These are phyloP conservation scores for Cymodocea nodosa DNA, from an alignment of 116 monocot genomes.

Conservation along the genomic window DNA sequence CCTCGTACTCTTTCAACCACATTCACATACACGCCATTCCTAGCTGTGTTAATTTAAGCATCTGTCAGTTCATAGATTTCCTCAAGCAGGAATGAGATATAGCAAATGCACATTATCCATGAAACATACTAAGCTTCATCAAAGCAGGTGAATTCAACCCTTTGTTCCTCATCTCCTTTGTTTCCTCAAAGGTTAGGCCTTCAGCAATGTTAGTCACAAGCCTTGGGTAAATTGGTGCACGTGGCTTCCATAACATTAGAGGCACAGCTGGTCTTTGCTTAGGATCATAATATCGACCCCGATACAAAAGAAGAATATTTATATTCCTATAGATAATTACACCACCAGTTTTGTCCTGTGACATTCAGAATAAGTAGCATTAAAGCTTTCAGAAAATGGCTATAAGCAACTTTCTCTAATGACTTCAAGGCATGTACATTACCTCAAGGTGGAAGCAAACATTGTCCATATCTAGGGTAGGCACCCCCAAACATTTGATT, in stretches of 20 bases:
- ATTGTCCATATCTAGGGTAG: slow-evolving; percentile 90
- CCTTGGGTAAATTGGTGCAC: slow-evolving; percentile 70
- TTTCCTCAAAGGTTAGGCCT: slow-evolving; percentile 65
- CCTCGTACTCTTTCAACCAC: slow-evolving; percentile 51
- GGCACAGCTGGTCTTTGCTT: slow-evolving; percentile 49
- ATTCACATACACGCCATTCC: slow-evolving; percentile 82
- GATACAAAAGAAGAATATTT: slow-evolving; percentile 67
- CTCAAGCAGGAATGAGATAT: too few relatives aligned
- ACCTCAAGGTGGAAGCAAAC: slow-evolving; percentile 91
- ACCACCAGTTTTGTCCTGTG: slow-evolving; percentile 88
- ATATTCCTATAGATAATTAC: slow-evolving; percentile 51
- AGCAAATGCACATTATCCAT: background rate
- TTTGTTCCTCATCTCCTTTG: slow-evolving; percentile 71
- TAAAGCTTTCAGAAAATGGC: background rate
- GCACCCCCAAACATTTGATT: slow-evolving; percentile 78
- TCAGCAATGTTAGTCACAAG: slow-evolving; percentile 63
- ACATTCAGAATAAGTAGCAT: background rate
- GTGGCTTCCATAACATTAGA: slow-evolving; percentile 82
- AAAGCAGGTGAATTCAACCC: slow-evolving; percentile 57
- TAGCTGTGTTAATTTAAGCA: slow-evolving; percentile 31
- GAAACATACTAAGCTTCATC: slow-evolving; percentile 65
- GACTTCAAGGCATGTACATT: background rate
- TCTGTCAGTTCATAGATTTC: too few relatives aligned
- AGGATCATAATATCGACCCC: slow-evolving; percentile 70
- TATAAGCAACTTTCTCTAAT: background rate